Evolutionary conservation across 2,329 filamentous ascomycete genomes (phyloP).

Genomic region (Aspergillus vadensis): DNA sequence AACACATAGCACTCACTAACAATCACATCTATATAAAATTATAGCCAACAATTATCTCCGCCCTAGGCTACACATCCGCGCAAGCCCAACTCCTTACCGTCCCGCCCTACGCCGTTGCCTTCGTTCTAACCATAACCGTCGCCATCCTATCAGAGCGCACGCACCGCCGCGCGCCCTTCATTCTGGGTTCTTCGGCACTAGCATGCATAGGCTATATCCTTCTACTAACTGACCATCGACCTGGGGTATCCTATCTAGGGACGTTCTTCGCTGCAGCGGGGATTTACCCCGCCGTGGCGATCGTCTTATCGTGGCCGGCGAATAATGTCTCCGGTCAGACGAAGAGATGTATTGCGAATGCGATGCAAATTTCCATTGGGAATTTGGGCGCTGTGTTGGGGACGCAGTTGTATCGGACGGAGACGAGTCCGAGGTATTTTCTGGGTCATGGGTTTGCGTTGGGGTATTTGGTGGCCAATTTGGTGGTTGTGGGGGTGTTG

Average conservation of each 20-base stretch:
- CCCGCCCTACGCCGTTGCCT: slow-evolving; percentile 65
- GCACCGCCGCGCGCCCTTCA: slow-evolving; percentile 62
- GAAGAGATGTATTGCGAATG: slow-evolving; percentile 68
- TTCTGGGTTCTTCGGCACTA: slow-evolving; percentile 60
- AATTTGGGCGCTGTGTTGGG: slow-evolving; percentile 69
- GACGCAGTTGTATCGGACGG: slow-evolving; percentile 67
- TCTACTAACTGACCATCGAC: slow-evolving; percentile 55
- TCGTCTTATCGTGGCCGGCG: slow-evolving; percentile 69
- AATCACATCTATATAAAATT: not conserved
- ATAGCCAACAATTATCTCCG: slow-evolving; percentile 47
- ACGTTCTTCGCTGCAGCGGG: slow-evolving; percentile 67
- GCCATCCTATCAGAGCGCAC: slow-evolving; percentile 63
- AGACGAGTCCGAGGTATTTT: slow-evolving; percentile 63
- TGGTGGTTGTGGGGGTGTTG: slow-evolving; percentile 31
- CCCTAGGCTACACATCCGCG: slow-evolving; percentile 45
- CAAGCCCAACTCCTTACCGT: slow-evolving; percentile 60
- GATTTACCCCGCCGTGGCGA: slow-evolving; percentile 66
- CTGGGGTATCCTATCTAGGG: slow-evolving; percentile 62
- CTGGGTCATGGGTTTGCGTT: slow-evolving; percentile 69
- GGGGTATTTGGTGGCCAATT: slow-evolving; percentile 49
- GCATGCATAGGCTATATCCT: slow-evolving; percentile 65
- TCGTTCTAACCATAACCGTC: slow-evolving; percentile 59
- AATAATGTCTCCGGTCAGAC: slow-evolving; percentile 72
- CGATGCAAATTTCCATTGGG: slow-evolving; percentile 71
- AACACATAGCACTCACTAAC: too few relatives aligned